Evolutionary conservation across 495 filamentous ascomycete species (phyloP), one percentile per base, ranked within the genome.

Genomic region (Aspergillus hancockii): DNA sequence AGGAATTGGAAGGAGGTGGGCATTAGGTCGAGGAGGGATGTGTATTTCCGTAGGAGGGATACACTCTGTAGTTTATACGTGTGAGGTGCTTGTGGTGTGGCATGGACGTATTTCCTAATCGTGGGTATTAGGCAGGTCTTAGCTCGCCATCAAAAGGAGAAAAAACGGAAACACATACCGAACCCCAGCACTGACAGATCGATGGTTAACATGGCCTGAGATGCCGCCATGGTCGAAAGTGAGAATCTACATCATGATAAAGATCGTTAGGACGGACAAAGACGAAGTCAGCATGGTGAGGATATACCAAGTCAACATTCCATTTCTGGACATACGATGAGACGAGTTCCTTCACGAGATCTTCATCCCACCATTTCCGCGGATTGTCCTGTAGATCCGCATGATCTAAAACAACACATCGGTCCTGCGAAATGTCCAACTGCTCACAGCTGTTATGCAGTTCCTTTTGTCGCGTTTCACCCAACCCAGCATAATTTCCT

Each of bases 141-240:
- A n/a, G n/a, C 30, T n/a, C 1, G 9, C 13, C 19, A 9, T 10
- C 32, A 19, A 12, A 43, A 9, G 40, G 30, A 22, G 41, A 19
- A 9, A 1, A 40, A 21, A n/a, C 23, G 21, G n/a, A 13, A 36
- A 14, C n/a, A 50, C 55, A 31, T 45, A 59, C 57, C 50, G 10
- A 1, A 59, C 50, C 0, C 49, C 58, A 5, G 30, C 45, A 40
- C 43, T 41, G 2, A 60, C 52, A 41, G 52, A 51, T 1, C 58
- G 41, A 25, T 60, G 52, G 25, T 60, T 60, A 13, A 60, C 30
- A 31, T 60, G 58, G 0, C 58, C 58, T 1, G 58, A 60, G 1
- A 60, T 47, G 0, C 58, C 58, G 8, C 52, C 58, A 38, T 50
- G 16, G 38, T 60, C 58, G 31, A 60, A 60, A 9, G 51, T 60